Evolutionary conservation across 805 yeast genomes (phyloP).

Genomic region (Yarrowia deformans): DNA sequence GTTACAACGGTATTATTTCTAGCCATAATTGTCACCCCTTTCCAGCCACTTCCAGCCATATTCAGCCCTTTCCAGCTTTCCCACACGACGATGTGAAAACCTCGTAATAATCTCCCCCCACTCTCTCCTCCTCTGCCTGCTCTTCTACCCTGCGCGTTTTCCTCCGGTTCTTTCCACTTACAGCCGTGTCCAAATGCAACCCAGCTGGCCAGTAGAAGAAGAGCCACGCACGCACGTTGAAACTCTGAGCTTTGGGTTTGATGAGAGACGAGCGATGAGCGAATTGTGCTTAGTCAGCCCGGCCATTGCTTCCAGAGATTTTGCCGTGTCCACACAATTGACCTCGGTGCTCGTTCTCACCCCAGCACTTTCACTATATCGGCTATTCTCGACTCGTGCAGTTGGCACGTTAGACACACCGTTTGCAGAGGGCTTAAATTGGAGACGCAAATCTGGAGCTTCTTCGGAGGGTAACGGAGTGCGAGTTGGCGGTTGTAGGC

Average conservation of each 20-base stretch:
- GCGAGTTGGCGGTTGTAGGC: neutral
- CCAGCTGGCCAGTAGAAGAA: slow-evolving; percentile 13
- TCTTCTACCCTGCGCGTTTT: neutral
- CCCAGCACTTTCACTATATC: too few relatives aligned
- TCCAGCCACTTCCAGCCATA: too few relatives aligned
- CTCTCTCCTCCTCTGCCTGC: neutral
- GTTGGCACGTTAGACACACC: neutral
- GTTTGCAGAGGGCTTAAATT: slow-evolving; percentile 9
- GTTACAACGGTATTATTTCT: too few relatives aligned
- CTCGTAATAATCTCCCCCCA: too few relatives aligned
- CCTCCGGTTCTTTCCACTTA: slow-evolving; percentile 9
- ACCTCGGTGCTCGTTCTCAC: too few relatives aligned
- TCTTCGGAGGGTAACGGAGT: slow-evolving; percentile 26
- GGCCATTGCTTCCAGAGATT: neutral
- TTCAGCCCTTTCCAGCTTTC: too few relatives aligned
- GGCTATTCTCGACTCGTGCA: too few relatives aligned
- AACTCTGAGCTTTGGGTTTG: slow-evolving; percentile 8
- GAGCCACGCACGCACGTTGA: slow-evolving; percentile 27
- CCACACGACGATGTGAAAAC: too few relatives aligned
- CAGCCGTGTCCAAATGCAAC: slow-evolving; percentile 15
- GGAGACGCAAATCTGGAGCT: slow-evolving; percentile 2
- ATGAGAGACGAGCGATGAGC: neutral
- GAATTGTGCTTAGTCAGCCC: neutral
- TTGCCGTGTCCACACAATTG: neutral
- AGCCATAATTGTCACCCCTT: too few relatives aligned